Conservation (phyloP, 345 rosid genomes). For the Capsella bursapastoris region DNA sequence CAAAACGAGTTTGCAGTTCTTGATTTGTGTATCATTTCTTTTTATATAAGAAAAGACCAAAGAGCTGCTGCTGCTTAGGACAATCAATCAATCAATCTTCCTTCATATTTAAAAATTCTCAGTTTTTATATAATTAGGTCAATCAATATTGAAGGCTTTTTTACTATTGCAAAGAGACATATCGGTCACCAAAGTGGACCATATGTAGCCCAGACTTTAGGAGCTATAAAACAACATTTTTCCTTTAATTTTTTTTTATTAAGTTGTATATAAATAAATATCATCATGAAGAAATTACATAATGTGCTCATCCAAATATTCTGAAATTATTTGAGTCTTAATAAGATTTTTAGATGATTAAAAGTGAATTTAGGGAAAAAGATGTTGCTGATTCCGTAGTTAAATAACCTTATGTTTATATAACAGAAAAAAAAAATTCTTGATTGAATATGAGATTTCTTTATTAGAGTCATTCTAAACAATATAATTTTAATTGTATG, state of each 20-base stretch:
- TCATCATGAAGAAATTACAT: neutral
- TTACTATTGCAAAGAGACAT: slow-evolving; percentile 24
- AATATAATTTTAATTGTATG: neutral
- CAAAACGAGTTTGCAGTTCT: slow-evolving; percentile 6
- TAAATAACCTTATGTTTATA: neutral
- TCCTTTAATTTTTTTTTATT: neutral
- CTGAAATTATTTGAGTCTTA: neutral
- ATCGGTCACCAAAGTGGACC: slow-evolving; percentile 19
- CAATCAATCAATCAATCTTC: neutral
- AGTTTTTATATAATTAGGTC: neutral
- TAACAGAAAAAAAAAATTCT: neutral
- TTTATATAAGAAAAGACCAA: neutral
- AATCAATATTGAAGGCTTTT: neutral
- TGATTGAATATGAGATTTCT: no score
- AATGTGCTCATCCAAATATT: neutral
- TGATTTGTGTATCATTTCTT: neutral
- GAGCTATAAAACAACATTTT: slow-evolving; percentile 17
- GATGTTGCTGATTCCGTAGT: neutral
- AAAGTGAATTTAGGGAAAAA: neutral
- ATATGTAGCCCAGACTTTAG: slow-evolving; percentile 22
- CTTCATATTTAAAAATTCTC: neutral
- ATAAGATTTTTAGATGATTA: neutral
- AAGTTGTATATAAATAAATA: neutral
- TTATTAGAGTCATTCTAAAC: neutral
- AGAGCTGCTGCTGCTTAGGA: neutral